Conservation (phyloP, 2,329 filamentous ascomycete species). For the Penicillium frequentans region DNA sequence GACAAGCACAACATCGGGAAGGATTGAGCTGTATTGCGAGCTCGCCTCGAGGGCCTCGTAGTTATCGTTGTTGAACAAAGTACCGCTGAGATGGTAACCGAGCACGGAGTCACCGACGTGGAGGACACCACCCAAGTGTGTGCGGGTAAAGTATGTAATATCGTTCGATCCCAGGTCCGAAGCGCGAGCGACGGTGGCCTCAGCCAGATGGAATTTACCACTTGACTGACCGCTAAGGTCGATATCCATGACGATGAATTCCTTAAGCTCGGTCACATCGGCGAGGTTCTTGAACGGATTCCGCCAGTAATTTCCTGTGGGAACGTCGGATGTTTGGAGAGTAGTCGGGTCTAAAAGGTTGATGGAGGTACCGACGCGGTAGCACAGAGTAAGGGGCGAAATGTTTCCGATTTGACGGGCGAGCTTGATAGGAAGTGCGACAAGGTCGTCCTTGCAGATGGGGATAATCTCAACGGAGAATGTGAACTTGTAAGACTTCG, state of each 20-base stretch:
- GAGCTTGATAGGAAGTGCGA: constrained; percentile 86
- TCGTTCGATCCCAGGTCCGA: constrained; percentile 85
- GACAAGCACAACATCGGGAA: constrained; percentile 91
- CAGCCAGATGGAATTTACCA: constrained; percentile 80
- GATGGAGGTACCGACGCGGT: constrained; percentile 83
- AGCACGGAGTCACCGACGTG: constrained; percentile 89
- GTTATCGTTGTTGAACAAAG: constrained; percentile 88
- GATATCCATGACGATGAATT: constrained; percentile 94
- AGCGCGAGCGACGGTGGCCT: constrained; percentile 83
- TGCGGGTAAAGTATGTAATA: constrained; percentile 83
- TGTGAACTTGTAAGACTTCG: constrained; percentile 91
- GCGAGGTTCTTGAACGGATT: constrained; percentile 80
- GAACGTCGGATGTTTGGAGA: constrained; percentile 85
- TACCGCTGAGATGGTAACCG: constrained; percentile 87
- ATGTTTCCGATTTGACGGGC: constrained; percentile 89
- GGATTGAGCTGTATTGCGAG: constrained; percentile 70
- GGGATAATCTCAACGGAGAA: constrained; percentile 86
- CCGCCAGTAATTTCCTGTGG: constrained; percentile 83
- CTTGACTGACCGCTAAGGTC: constrained; percentile 73
- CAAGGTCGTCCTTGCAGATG: constrained; percentile 95
- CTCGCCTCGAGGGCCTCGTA: constrained; percentile 80
- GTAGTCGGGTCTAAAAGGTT: constrained; percentile 89
- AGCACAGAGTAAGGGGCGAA: constrained; percentile 78
- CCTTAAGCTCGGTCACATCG: constrained; percentile 79
- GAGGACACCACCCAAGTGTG: constrained; percentile 82